Base-by-base conservation (phyloP, 2,329 filamentous ascomycete species). In the Didymellaceae sp. region DNA sequence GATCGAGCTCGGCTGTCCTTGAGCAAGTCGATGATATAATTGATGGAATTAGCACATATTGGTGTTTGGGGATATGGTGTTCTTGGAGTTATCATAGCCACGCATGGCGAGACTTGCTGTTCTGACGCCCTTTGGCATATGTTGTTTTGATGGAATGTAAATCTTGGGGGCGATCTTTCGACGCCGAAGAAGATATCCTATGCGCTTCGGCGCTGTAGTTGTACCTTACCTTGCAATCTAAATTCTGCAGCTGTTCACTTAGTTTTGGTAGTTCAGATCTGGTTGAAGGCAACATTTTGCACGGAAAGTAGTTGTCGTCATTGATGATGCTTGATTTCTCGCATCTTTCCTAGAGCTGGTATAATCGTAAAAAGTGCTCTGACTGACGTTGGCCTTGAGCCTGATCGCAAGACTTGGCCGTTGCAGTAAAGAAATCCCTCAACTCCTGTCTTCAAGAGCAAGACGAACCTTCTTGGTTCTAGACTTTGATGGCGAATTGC, bases 401-500 rank as follows among this genome's bases (percentile, higher is more conserved):
- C 10, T 24, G 11, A n/a, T 24, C 24, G n/a, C n/a, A n/a, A n/a
- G n/a, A n/a, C n/a, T n/a, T n/a, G n/a, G n/a, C n/a, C n/a, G n/a
- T n/a, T n/a, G n/a, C n/a, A 18, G 18, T 6, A 42, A 28, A 21
- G 16, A 33, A 34, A 43, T 2, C 3, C 14, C 41, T 14, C 16
- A 32, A 32, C 39, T 22, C 33, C 22, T 14, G 11, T 45, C n/a
- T 16, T 35, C 22, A 22, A 21, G 6, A 17, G 24, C n/a, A 32
- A 51, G 46, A 34, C 31, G 50, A 62, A 61, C 31, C 59, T 61
- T 32, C 51, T 22, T 28, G 47, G 18, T 43, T 48, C 56, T 60
- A 65, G 6, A 68, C 45, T 72, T 83, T 82, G 66, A 91, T 79
- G 54, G 86, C 86, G 74, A 90, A 94, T 64, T 84, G 81, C 81